A percentile compares a stretch with the other conserved stretches of the same genome.
Evolutionary conservation across 345 rosid genomes (phyloP).

Genomic region (Eucalyptus camaldulensis): DNA sequence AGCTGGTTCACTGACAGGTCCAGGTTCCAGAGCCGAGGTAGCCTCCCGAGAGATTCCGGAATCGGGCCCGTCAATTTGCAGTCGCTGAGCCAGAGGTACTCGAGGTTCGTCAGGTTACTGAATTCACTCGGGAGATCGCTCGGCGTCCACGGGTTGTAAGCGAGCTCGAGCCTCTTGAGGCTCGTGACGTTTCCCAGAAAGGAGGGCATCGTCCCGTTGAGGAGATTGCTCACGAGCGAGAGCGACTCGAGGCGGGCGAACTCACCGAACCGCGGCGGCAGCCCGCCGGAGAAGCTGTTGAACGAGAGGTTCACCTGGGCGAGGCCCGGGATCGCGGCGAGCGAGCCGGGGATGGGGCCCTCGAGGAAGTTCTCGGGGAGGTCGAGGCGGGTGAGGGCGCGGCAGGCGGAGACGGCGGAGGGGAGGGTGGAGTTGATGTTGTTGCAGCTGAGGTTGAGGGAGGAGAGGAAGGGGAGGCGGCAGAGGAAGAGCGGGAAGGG

Average conservation of each 20-base stretch:
- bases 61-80: slow-evolving; percentile 46
- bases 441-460: slow-evolving; percentile 35
- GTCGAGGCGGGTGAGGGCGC: slow-evolving; percentile 21
- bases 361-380: slow-evolving; percentile 29
- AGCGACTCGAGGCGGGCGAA: slow-evolving; percentile 40
- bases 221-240: slow-evolving; percentile 34
- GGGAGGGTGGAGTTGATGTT: slow-evolving; percentile 55
- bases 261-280: slow-evolving; percentile 40
- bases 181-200: slow-evolving; percentile 52
- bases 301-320: slow-evolving; percentile 12
- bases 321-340: slow-evolving; percentile 39
- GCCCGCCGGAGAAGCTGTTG: slow-evolving; percentile 54
- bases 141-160: slow-evolving; percentile 52
- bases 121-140: slow-evolving; percentile 34
- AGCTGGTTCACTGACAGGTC: slow-evolving; percentile 46
- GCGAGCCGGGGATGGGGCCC: slow-evolving; percentile 46
- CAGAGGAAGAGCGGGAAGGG: slow-evolving; percentile 75
- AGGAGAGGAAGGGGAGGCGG: slow-evolving; percentile 41
- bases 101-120: slow-evolving; percentile 42
- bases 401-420: slow-evolving; percentile 32
- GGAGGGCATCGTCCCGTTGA: slow-evolving; percentile 39
- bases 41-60: slow-evolving; percentile 22
- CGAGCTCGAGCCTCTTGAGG: slow-evolving; percentile 34
- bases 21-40: slow-evolving; percentile 27
- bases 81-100: slow-evolving; percentile 42